Evolutionary conservation across 495 filamentous ascomycete genomes (phyloP).

Genomic region (Podospora tetraspora): DNA sequence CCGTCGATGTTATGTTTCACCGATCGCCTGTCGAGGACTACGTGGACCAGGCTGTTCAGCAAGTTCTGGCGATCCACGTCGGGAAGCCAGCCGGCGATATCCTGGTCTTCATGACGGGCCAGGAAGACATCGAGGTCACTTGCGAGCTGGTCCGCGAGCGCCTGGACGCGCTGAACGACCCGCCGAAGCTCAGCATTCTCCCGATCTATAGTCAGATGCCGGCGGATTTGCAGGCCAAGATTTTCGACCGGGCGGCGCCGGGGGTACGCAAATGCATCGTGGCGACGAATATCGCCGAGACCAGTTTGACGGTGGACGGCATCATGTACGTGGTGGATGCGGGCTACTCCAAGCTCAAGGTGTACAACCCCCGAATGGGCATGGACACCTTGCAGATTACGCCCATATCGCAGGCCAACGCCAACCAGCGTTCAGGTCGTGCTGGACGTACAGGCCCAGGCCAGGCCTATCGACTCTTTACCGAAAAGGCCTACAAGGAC

Average conservation of each 20-base stretch:
- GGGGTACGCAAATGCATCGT: constrained; percentile 97
- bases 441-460: constrained; percentile 94
- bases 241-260: constrained; percentile 85
- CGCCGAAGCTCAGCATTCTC: constrained; percentile 87
- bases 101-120: constrained; percentile 98
- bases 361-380: constrained; percentile 97
- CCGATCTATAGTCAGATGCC: constrained; percentile 99
- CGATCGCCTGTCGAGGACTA: constrained; percentile 96
- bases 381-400: constrained; percentile 99
- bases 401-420: constrained; percentile 95
- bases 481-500: constrained; percentile 90
- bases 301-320: constrained; percentile 94
- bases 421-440: constrained; percentile 85
- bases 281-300: constrained; percentile 98
- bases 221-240: constrained; percentile 93
- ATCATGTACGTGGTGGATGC: constrained; percentile 99
- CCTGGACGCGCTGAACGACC: constrained; percentile 87
- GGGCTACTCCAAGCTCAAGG: constrained; percentile 95
- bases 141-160: constrained; percentile 89
- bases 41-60: constrained; percentile 93
- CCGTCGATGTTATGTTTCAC: constrained; percentile 94
- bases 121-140: constrained; percentile 96
- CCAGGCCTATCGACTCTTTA: constrained; percentile 91
- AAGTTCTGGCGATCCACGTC: constrained; percentile 94
- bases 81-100: constrained; percentile 90